phyloP scores from a whole-genome alignment of 1,284 basidiomycete species.

The Leccinum huronense region DNA sequence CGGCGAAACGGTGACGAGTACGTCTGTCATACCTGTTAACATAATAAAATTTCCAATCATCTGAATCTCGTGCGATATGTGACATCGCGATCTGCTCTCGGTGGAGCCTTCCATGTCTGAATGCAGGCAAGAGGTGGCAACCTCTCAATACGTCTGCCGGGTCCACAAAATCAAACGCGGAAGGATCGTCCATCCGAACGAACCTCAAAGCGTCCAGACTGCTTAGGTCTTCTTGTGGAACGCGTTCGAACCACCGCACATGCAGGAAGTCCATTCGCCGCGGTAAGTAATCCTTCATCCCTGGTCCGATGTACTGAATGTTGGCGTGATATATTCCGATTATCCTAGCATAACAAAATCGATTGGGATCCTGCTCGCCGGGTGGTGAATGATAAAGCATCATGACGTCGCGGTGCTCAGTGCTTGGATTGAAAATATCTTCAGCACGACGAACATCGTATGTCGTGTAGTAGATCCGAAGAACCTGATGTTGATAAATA shows the following conservation, averaged over 20 bases:
- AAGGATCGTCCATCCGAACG: slow-evolving; percentile 1
- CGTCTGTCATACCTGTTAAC: slow-evolving; percentile 2
- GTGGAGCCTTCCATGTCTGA: neutral
- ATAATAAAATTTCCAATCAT: slow-evolving; percentile 3
- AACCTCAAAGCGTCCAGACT: slow-evolving; percentile 1
- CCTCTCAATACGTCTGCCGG: slow-evolving; percentile 1
- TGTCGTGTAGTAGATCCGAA: neutral
- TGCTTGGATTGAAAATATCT: slow-evolving; percentile 1
- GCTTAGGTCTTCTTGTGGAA: neutral
- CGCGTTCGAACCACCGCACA: neutral
- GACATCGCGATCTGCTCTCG: neutral
- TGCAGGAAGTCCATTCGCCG: slow-evolving; percentile 2
- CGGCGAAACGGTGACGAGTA: neutral
- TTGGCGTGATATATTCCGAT: neutral
- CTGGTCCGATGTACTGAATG: neutral
- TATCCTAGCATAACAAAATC: neutral
- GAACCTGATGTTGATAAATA: slow-evolving; percentile 2
- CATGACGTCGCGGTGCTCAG: neutral
- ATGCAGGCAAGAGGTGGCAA: slow-evolving; percentile 2
- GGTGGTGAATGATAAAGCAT: neutral
- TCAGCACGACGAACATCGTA: slow-evolving; percentile 2
- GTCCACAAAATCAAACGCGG: neutral
- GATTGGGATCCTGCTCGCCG: slow-evolving; percentile 1
- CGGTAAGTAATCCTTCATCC: neutral
- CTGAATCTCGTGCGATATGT: neutral